Evolutionary conservation across 306 rosid species (phyloP).

Genomic region (Lithocarpus polystachyus): DNA sequence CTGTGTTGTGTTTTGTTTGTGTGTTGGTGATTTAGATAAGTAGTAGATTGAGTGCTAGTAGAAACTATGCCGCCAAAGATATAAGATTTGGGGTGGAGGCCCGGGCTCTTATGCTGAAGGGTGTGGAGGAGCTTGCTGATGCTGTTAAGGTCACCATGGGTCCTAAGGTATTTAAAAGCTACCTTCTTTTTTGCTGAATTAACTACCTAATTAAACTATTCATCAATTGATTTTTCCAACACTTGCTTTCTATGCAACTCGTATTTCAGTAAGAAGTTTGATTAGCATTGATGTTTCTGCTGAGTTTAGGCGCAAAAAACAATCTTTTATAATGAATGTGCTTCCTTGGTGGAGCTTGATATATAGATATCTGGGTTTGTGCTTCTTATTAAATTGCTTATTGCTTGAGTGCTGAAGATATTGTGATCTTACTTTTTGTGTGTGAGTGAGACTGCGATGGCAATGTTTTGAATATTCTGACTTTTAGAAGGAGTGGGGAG

Average conservation of each 20-base stretch:
- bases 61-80: constrained; percentile 90
- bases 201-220: neutral
- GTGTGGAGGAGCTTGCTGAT: constrained; percentile 92
- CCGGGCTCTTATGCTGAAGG: constrained; percentile 88
- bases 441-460: too few species aligned
- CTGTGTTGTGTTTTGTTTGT: neutral
- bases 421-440: neutral
- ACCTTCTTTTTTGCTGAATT: too few species aligned
- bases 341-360: neutral
- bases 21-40: constrained; percentile 45
- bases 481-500: too few species aligned
- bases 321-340: neutral
- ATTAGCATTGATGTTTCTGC: neutral
- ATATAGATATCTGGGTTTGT: neutral
- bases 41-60: constrained; percentile 62
- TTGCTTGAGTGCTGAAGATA: neutral
- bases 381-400: neutral
- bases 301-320: neutral
- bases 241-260: neutral
- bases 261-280: neutral
- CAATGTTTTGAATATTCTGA: too few species aligned
- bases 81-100: constrained; percentile 94
- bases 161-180: constrained; percentile 61
- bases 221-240: neutral
- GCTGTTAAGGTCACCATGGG: constrained; percentile 99